phyloP scores from a whole-genome alignment of 441 rosid species.

The Croton setiger region DNA sequence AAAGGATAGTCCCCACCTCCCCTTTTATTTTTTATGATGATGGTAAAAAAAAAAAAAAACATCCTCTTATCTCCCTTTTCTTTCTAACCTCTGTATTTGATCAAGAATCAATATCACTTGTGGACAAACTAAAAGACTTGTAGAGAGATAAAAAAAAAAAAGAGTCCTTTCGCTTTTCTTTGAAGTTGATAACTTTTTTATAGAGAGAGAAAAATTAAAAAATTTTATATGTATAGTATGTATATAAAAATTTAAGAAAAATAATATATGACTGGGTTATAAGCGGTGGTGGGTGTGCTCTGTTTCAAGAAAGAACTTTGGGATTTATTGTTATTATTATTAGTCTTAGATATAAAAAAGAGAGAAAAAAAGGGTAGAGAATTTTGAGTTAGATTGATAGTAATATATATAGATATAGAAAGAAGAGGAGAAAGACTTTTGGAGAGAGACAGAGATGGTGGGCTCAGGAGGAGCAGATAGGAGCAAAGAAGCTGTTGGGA shows the following conservation, averaged over 20 bases:
- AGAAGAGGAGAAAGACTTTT: constrained; percentile 23
- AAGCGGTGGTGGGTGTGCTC: constrained; percentile 5
- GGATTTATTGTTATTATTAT: neutral
- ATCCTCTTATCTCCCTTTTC: neutral
- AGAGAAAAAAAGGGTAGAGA: neutral
- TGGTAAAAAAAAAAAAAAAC: too few species aligned
- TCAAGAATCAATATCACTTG: neutral
- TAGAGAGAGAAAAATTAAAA: neutral
- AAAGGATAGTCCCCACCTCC: constrained; percentile 1
- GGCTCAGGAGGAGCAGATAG: constrained; percentile 95
- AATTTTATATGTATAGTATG: neutral
- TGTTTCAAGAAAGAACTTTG: neutral
- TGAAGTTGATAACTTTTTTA: neutral
- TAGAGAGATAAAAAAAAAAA: neutral
- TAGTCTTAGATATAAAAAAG: neutral
- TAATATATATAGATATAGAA: constrained; percentile 14
- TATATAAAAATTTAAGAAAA: neutral
- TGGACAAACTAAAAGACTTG: neutral
- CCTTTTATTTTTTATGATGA: neutral
- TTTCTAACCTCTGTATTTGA: neutral
- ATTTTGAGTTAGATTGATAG: constrained; percentile 15
- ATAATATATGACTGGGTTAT: neutral
- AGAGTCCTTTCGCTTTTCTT: neutral
- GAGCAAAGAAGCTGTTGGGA: constrained; percentile 99
- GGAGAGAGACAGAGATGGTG: constrained; percentile 61